Base-by-base conservation (phyloP, 2,329 filamentous ascomycete species). In the Aspergillus sp. region DNA sequence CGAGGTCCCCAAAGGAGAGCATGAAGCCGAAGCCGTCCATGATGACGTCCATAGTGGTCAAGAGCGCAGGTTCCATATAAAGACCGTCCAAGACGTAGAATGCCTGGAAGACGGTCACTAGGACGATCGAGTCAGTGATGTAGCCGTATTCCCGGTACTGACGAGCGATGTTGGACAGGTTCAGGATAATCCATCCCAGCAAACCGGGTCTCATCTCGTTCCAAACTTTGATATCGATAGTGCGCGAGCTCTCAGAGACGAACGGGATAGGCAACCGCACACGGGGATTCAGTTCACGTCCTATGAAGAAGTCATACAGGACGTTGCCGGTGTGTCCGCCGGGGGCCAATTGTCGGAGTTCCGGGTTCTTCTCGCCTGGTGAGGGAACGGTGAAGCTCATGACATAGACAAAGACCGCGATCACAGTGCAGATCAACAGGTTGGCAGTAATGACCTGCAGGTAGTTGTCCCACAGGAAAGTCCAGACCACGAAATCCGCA, bases 231-330 rank as follows among this genome's bases (percentile, higher is more conserved):
- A 97, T 85, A 63, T 97, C 91, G 44, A 96, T 78, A 58, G 89
- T 86, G 10, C 65, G 64, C 15, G 67, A 63, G 17, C 63, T 19
- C 43, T 73, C 70, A 49, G 89, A 88, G 54, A 95, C 77, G 43
- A 94, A 67, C 7, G 25, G 25, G 9, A 30, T 30, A 0, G 78
- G 70, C 22, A 74, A 53, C 17, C 55, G 81, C 50, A 94, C 69
- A 43, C 90, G 88, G 3, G 91, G 91, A 71, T 97, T 97, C 51
- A 97, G 82, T 69, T 97, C 91, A 23, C 91, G 87, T 17, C 91
- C 91, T 55, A 97, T 96, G 72, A 90, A 97, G 83, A 89, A 97
- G 70, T 97, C 91, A 67, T 97, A 96, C 33, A 96, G 70, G 53
- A 89, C 73, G 68, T 95, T 96, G 49, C 90, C 90, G 1, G 82